A percentile compares a stretch with the other conserved stretches of the same genome.
Evolutionary conservation across 768 basidiomycete genomes (phyloP).

Genomic region (Rhodotorula toruloides): DNA sequence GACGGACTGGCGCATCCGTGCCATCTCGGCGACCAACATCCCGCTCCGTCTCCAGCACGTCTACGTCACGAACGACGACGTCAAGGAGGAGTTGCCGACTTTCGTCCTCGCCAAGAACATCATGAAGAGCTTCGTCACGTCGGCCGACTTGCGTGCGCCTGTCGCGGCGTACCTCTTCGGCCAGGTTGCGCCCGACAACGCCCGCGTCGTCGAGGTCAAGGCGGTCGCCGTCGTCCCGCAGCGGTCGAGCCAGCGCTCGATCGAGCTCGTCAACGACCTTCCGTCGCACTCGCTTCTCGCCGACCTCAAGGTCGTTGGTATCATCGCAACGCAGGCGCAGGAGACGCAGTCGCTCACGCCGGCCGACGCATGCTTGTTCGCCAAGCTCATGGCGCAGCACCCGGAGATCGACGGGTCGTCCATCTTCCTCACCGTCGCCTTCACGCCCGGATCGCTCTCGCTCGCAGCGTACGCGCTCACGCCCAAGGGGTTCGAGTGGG

Average conservation of each 20-base stretch:
- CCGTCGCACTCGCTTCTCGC: constrained; percentile 91
- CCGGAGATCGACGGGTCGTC: constrained; percentile 83
- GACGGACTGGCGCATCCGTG: constrained; percentile 98
- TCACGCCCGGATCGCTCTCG: constrained; percentile 96
- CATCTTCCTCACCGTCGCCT: constrained; percentile 88
- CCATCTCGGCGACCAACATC: constrained; percentile 93
- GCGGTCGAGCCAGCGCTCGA: constrained; percentile 81
- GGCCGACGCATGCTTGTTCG: constrained; percentile 86
- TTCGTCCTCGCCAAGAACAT: constrained; percentile 97
- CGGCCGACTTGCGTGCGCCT: constrained; percentile 91
- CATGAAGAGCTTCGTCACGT: constrained; percentile 83
- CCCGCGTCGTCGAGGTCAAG: constrained; percentile 98
- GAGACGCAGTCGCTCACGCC: constrained; percentile 90
- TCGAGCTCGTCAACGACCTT: constrained; percentile 81
- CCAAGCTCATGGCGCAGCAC: constrained; percentile 94
- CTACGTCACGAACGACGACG: constrained; percentile 98
- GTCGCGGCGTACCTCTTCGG: constrained; percentile 93
- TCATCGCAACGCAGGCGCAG: constrained; percentile 67
- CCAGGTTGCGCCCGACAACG: constrained; percentile 74
- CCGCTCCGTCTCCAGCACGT: constrained; percentile 95
- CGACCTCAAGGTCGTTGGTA: constrained; percentile 65
- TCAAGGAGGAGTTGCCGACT: constrained; percentile 94
- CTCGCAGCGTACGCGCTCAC: constrained; percentile 85
- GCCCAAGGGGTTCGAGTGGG: constrained; percentile 95
- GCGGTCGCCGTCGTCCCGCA: constrained; percentile 97